Evolutionary conservation across 2,329 filamentous ascomycete genomes (phyloP).

Genomic region (Rachicladosporium sp.): DNA sequence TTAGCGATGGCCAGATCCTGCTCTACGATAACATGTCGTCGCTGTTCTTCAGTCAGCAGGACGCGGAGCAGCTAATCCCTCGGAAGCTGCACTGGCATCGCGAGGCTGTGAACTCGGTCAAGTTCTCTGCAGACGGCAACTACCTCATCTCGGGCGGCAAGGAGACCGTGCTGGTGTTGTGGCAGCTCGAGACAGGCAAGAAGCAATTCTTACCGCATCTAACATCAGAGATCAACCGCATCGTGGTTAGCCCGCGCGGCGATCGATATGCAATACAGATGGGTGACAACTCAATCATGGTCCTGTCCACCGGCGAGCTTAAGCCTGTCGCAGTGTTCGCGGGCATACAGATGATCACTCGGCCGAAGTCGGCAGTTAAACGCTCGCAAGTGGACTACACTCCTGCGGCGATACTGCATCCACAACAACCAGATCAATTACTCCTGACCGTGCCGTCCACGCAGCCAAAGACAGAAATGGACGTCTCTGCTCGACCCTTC

Average conservation of each 20-base stretch:
- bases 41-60: conserved; percentile 11
- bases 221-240: conserved; percentile 68
- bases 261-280: conserved; percentile 74
- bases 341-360: conserved; percentile 55
- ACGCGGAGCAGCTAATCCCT: conserved; percentile 29
- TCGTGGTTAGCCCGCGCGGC: conserved; percentile 68
- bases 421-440: conserved; percentile 28
- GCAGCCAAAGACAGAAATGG: conserved; percentile 27
- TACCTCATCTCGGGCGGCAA: conserved; percentile 88
- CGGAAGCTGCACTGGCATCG: conserved; percentile 86
- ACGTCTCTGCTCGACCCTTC: conserved; percentile 39
- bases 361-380: conserved; percentile 16
- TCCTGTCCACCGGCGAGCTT: conserved; percentile 81
- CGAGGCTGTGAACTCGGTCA: conserved; percentile 66
- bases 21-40: conserved; percentile 48
- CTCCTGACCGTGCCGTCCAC: conserved; percentile 41
- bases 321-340: conserved; percentile 73
- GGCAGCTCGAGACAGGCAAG: conserved; percentile 81
- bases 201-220: conserved; percentile 83
- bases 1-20: conserved; percentile 62
- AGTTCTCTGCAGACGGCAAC: conserved; percentile 92
- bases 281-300: conserved; percentile 83
- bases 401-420: conserved; percentile 26
- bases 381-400: conserved; percentile 1
- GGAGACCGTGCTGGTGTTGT: conserved; percentile 80